A percentile compares a stretch with the other conserved stretches of the same genome.
phyloP scores from a whole-genome alignment of 176 grass and related monocot species.

The Bothriochloa decipiens region DNA sequence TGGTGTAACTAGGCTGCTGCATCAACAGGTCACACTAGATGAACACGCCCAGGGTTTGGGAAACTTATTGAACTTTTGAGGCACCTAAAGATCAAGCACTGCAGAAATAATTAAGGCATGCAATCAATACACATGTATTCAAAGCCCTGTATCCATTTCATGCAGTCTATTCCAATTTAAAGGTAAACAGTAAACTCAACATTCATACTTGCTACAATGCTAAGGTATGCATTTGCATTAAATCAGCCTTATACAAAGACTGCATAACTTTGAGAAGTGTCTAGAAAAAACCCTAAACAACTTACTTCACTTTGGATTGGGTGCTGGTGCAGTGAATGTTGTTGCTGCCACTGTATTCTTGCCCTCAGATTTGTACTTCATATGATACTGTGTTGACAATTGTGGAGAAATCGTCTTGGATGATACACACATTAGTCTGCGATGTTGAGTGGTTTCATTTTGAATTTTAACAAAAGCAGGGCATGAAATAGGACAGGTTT shows the following conservation, averaged over 20 bases:
- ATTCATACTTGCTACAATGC: neutral
- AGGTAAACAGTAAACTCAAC: slow-evolving; percentile 11
- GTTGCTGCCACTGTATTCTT: slow-evolving; percentile 26
- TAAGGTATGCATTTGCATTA: slow-evolving; percentile 21
- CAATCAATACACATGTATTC: slow-evolving; percentile 5
- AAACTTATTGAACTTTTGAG: slow-evolving; percentile 1
- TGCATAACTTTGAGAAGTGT: neutral
- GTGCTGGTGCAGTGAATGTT: slow-evolving; percentile 11
- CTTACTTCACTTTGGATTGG: slow-evolving; percentile 26
- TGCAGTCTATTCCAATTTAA: neutral
- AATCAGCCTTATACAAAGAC: slow-evolving; percentile 9
- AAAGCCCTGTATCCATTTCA: neutral
- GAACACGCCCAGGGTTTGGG: neutral
- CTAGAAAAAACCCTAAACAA: slow-evolving; percentile 7
- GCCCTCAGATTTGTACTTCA: neutral
- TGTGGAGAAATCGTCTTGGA: slow-evolving; percentile 9
- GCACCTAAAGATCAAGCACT: slow-evolving; percentile 35
- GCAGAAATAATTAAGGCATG: slow-evolving; percentile 20
- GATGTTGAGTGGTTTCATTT: slow-evolving; percentile 37
- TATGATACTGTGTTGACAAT: neutral
- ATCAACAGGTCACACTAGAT: neutral
- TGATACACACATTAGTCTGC: slow-evolving; percentile 9
- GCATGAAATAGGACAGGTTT: slow-evolving; percentile 25
- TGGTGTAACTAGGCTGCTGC: neutral
- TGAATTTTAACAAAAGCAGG: slow-evolving; percentile 14